A percentile compares a stretch with the other conserved stretches of the same genome.
Evolutionary conservation across 768 basidiomycete species (phyloP).

Genomic region (Dendrothele bispora): DNA sequence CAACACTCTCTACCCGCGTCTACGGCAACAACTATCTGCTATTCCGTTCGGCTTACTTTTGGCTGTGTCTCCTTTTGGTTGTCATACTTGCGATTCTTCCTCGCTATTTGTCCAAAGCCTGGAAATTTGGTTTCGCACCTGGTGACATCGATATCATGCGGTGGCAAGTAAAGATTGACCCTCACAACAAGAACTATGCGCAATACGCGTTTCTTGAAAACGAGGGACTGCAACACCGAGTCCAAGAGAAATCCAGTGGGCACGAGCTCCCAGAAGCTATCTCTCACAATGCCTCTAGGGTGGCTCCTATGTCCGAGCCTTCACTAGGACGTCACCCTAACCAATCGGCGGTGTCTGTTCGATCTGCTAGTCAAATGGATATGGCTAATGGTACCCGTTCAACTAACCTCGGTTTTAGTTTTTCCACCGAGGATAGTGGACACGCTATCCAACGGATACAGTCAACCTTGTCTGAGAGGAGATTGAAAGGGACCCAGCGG

Average conservation of each 20-base stretch:
- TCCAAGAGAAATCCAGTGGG: background rate
- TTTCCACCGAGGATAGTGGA: slow-evolving; percentile 86
- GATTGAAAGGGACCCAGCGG: too few species aligned
- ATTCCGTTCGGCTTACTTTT: slow-evolving; percentile 85
- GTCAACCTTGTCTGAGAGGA: too few species aligned
- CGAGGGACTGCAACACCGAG: too few species aligned
- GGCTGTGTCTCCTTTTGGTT: slow-evolving; percentile 76
- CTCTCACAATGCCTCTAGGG: background rate
- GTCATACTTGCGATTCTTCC: slow-evolving; percentile 74
- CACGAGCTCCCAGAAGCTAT: background rate
- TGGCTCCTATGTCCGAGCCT: slow-evolving; percentile 24
- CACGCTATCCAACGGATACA: too few species aligned
- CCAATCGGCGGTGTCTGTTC: slow-evolving; percentile 38
- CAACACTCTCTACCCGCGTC: slow-evolving; percentile 65
- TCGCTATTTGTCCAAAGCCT: slow-evolving; percentile 74
- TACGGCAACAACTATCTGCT: slow-evolving; percentile 81
- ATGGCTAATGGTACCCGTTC: slow-evolving; percentile 83
- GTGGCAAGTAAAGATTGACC: slow-evolving; percentile 66
- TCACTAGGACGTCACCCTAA: slow-evolving; percentile 19
- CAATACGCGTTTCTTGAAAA: too few species aligned
- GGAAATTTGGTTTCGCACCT: slow-evolving; percentile 67
- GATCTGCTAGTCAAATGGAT: slow-evolving; percentile 68
- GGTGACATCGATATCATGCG: slow-evolving; percentile 84
- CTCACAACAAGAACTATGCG: too few species aligned
- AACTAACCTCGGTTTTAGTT: slow-evolving; percentile 80